These are phyloP conservation scores for Diaporthe sp. DNA, from an alignment of 2,329 filamentous ascomycete genomes.

Conservation along the genomic window DNA sequence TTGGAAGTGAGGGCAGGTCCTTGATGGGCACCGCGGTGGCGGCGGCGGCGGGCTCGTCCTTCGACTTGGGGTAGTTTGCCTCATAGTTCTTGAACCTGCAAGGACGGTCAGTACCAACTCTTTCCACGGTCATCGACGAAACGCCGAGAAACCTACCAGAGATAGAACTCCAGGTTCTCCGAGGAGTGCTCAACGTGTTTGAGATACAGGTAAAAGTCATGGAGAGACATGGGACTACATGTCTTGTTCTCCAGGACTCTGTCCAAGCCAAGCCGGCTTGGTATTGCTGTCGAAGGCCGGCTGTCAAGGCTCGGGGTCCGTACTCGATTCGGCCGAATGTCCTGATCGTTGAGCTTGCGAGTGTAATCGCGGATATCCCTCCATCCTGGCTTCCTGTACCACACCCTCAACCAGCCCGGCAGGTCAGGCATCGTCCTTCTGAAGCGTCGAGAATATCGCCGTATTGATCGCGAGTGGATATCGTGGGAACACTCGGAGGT, in stretches of 20 bases:
- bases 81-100: constrained; percentile 61
- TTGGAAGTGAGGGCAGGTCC: not conserved
- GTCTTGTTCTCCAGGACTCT: constrained; percentile 63
- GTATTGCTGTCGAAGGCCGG: constrained; percentile 53
- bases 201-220: constrained; percentile 66
- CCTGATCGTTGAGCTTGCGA: constrained; percentile 50
- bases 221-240: constrained; percentile 63
- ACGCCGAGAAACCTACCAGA: constrained; percentile 54
- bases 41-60: constrained; percentile 6
- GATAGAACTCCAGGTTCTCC: constrained; percentile 64
- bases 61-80: constrained; percentile 46
- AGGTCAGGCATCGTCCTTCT: constrained; percentile 50
- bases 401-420: constrained; percentile 44
- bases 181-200: constrained; percentile 63
- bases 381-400: constrained; percentile 66
- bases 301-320: constrained; percentile 47
- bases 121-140: too few relatives aligned
- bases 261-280: constrained; percentile 57
- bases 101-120: constrained; percentile 24
- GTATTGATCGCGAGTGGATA: not conserved
- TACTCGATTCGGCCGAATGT: constrained; percentile 34
- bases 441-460: not conserved
- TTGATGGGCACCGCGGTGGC: not conserved
- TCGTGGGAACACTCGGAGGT: constrained; percentile 5
- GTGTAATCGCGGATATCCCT: constrained; percentile 62